Conservation (phyloP, 192 early-diverging fungal genomes). For the Coemansia sp. region DNA sequence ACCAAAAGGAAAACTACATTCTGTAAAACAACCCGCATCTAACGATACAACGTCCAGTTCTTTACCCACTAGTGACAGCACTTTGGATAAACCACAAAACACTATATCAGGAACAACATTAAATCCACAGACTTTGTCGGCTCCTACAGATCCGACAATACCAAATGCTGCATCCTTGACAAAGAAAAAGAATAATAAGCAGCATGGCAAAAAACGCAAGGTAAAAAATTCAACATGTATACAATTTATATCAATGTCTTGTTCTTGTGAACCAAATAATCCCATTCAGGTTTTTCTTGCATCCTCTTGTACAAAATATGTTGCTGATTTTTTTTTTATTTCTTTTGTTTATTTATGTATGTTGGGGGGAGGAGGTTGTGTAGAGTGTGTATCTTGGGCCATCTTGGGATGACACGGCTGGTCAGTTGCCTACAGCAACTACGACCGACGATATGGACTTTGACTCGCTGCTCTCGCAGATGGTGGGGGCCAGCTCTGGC, state of each 20-base stretch:
- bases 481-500: no score
- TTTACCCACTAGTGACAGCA: no score
- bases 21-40: no score
- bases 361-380: neutral
- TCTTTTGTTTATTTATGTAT: neutral
- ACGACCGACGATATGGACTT: conserved; percentile 37
- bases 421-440: conserved; percentile 34
- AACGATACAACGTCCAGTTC: no score
- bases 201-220: conserved; percentile 38
- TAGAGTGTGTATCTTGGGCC: conserved; percentile 44
- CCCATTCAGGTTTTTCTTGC: no score
- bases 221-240: no score
- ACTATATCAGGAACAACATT: neutral
- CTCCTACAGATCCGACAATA: neutral
- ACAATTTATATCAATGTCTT: no score
- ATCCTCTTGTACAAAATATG: neutral
- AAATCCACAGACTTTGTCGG: neutral
- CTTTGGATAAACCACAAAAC: no score
- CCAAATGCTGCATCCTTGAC: neutral
- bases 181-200: conserved; percentile 10
- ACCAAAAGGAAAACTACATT: no score
- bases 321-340: neutral
- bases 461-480: conserved; percentile 38
- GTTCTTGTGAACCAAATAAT: no score
- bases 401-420: conserved; percentile 49